Evolutionary conservation across 2,329 filamentous ascomycete species (phyloP), one percentile per base, ranked within the genome.

Genomic region (Myriosclerotinia scirpicola): DNA sequence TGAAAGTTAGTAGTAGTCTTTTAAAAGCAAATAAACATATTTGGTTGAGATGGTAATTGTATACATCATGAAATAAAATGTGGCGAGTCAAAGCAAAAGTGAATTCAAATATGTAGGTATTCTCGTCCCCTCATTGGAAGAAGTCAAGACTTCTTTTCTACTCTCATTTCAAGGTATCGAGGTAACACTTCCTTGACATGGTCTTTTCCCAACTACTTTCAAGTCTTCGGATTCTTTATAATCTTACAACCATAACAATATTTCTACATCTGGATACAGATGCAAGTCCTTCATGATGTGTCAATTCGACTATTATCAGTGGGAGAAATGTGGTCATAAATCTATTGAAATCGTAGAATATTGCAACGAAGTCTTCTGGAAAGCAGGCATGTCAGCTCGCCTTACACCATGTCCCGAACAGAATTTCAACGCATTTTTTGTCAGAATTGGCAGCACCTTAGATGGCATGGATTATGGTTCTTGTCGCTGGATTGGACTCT

Each of bases 281-380:
- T 50, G 5, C 30, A 34, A 34, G 30, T 34, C 1, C 30, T 50
- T 38, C 54, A 55, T 17, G 0, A 71, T 70, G 70, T 70, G 69
- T 58, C 64, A 64, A 17, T 70, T 52, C 50, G 38, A 53, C 3
- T 70, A 69, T 48, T 59, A 54, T 4, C 40, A 54, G 2, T 69
- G 63, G 48, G 40, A 65, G 34, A 17, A 52, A 38, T 70, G 67
- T 50, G 26, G 36, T 12, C 70, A 70, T 64, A 46, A 46, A 34
- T 26, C 66, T 50, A 67, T 71, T 30, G 66, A 70, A 20, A 55
- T 70, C 40, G 20, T 26, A 7, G 38, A 53, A 42, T 69, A 60
- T 42, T 71, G 69, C 46, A 55, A 40, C 12, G 30, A 44, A 12
- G 53, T 42, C 22, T 46, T 66, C 17, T 69, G 66, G 66, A 64